Evolutionary conservation across 192 early-diverging fungal species (phyloP).

Genomic region (Linnemannia schmuckeri): DNA sequence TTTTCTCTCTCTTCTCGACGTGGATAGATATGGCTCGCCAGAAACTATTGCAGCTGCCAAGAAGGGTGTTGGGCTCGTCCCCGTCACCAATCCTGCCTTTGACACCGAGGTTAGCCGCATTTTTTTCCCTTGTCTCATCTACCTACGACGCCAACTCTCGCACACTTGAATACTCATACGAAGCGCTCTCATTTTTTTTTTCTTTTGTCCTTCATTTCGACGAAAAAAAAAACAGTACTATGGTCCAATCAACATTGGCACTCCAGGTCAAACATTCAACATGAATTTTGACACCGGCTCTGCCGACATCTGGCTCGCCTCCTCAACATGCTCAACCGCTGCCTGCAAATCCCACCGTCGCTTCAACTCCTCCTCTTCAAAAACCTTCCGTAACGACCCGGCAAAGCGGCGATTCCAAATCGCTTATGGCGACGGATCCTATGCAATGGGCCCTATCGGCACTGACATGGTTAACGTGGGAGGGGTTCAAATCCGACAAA

Average conservation of each 20-base stretch:
- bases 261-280: constrained; percentile 70
- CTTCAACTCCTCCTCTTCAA: constrained; percentile 65
- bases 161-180: not conserved
- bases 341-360: constrained; percentile 59
- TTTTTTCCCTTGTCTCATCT: not conserved
- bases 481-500: constrained; percentile 66
- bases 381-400: constrained; percentile 66
- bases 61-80: not conserved
- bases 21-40: not conserved
- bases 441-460: constrained; percentile 39
- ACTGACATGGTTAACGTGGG: constrained; percentile 71
- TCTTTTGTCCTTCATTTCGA: no score
- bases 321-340: constrained; percentile 48
- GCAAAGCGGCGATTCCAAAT: constrained; percentile 68
- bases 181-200: not conserved
- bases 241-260: constrained; percentile 65
- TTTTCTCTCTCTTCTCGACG: not conserved
- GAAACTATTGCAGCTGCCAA: not conserved
- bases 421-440: constrained; percentile 72
- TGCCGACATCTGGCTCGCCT: constrained; percentile 68
- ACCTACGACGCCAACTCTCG: no score
- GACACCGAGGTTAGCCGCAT: not conserved
- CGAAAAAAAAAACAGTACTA: constrained; percentile 64
- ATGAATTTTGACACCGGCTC: constrained; percentile 74
- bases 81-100: not conserved